Evolutionary conservation across 2,329 filamentous ascomycete species (phyloP).

Genomic region (Botrytis tulipae): DNA sequence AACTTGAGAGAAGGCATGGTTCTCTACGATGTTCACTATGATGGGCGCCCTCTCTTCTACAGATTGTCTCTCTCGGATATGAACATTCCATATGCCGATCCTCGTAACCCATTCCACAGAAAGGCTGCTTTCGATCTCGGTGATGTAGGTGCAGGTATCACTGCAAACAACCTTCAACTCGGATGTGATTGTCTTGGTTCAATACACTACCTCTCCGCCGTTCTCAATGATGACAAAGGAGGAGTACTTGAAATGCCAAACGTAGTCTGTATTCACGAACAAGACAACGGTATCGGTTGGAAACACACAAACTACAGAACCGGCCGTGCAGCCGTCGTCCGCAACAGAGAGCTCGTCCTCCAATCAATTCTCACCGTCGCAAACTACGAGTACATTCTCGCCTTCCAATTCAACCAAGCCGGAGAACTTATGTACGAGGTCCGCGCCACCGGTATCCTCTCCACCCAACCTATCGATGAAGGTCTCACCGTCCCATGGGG

Average conservation of each 20-base stretch:
- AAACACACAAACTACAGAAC: constrained; percentile 71
- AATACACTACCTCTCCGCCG: constrained; percentile 64
- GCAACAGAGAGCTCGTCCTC: constrained; percentile 63
- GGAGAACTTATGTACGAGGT: constrained; percentile 66
- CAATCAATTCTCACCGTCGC: constrained; percentile 70
- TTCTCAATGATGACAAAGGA: constrained; percentile 59
- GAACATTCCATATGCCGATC: constrained; percentile 59
- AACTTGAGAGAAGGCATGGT: constrained; percentile 65
- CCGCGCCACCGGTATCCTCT: constrained; percentile 66
- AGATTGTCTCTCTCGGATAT: constrained; percentile 65
- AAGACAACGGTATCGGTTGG: constrained; percentile 65
- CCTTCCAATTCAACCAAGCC: constrained; percentile 70
- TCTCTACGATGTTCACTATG: constrained; percentile 64
- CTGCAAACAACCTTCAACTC: constrained; percentile 67
- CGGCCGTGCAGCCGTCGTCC: constrained; percentile 59
- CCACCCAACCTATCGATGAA: constrained; percentile 65
- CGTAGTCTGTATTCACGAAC: constrained; percentile 67
- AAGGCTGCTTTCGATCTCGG: constrained; percentile 71
- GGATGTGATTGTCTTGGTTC: constrained; percentile 70
- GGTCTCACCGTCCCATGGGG: constrained; percentile 63
- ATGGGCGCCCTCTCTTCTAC: constrained; percentile 64
- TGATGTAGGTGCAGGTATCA: constrained; percentile 63
- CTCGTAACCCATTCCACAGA: constrained; percentile 65
- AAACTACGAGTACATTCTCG: constrained; percentile 73
- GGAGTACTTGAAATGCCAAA: constrained; percentile 60